phyloP scores from a whole-genome alignment of 768 basidiomycete genomes.

The Vishniacozyma victoriae region DNA sequence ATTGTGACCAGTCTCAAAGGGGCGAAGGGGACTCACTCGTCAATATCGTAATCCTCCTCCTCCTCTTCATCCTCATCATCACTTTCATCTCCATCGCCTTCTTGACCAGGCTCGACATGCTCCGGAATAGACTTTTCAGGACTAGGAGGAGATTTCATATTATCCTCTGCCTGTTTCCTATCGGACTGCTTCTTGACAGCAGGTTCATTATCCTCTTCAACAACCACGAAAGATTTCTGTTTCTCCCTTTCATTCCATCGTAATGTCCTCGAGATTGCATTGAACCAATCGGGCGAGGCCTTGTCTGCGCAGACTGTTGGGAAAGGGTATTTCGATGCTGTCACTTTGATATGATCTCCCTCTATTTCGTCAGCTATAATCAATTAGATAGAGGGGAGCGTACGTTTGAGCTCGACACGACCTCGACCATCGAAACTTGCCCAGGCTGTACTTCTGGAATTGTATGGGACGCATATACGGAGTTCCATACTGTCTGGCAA shows the following conservation, averaged over 20 bases:
- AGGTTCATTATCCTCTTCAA: constrained; percentile 73
- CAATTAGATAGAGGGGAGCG: constrained; percentile 42
- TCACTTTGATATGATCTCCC: constrained; percentile 98
- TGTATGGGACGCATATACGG: constrained; percentile 97
- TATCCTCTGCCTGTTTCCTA: constrained; percentile 7
- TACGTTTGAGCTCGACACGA: constrained; percentile 89
- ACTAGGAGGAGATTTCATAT: constrained; percentile 5
- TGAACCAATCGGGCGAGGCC: constrained; percentile 98
- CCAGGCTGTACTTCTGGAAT: constrained; percentile 97
- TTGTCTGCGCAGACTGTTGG: constrained; percentile 97
- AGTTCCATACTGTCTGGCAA: constrained; percentile 98
- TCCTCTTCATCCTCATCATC: constrained; percentile 57
- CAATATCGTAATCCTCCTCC: constrained; percentile 82
- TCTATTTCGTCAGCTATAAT: constrained; percentile 53
- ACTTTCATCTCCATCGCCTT: constrained; percentile 45
- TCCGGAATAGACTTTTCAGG: not conserved
- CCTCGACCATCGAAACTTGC: constrained; percentile 97
- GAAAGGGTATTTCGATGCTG: constrained; percentile 94
- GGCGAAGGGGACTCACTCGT: constrained; percentile 54
- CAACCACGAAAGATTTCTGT: constrained; percentile 97
- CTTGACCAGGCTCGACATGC: constrained; percentile 14
- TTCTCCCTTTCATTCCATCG: constrained; percentile 99
- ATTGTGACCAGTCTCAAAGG: not conserved
- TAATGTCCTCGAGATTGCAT: constrained; percentile 87
- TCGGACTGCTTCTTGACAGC: constrained; percentile 3